Evolutionary conservation across 208 protist species (phyloP).

Genomic region (Wallacemonas sp.): DNA sequence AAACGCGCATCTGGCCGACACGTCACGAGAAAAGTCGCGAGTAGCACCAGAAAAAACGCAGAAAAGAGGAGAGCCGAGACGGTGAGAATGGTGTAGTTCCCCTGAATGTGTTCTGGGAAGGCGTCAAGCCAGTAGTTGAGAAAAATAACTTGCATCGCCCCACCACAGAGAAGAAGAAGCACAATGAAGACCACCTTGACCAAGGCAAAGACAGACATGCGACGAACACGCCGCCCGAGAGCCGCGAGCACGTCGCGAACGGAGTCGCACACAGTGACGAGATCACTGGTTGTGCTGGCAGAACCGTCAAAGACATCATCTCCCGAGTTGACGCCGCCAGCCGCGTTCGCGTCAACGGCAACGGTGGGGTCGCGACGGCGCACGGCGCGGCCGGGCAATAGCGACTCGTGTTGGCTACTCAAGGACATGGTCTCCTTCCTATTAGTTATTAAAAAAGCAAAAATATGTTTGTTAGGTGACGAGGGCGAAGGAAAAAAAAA

Average conservation of each 20-base stretch:
- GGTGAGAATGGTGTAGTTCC: conserved; percentile 81
- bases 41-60: conserved; percentile 58
- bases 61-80: conserved; percentile 65
- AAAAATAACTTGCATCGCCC: conserved; percentile 75
- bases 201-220: conserved; percentile 13
- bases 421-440: too few species aligned
- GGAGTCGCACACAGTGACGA: background rate
- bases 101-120: conserved; percentile 46
- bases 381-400: too few species aligned
- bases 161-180: conserved; percentile 58
- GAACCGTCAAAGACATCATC: background rate
- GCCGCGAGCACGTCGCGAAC: background rate
- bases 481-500: too few species aligned
- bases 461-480: too few species aligned
- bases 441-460: too few species aligned
- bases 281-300: background rate
- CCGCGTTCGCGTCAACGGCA: background rate
- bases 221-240: background rate
- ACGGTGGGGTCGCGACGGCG: background rate
- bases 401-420: too few species aligned
- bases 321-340: background rate
- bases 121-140: conserved; percentile 81
- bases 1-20: conserved; percentile 41
- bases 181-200: conserved; percentile 48
- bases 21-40: conserved; percentile 48